Evolutionary conservation across 2,329 filamentous ascomycete genomes (phyloP).

Genomic region (Penicillium capsulatum): DNA sequence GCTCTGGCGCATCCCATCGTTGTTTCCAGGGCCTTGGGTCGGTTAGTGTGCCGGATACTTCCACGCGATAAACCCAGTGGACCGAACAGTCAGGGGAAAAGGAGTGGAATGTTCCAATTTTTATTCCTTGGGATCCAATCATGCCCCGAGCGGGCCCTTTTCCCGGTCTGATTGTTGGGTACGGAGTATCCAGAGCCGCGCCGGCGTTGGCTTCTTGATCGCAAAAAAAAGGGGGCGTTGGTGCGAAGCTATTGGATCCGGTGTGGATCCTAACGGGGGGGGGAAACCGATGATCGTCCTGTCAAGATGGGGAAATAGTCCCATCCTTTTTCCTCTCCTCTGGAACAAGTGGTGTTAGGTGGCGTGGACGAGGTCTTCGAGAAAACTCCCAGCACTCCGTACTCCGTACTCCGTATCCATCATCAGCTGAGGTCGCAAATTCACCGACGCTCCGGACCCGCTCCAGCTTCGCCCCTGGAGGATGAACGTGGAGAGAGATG

Average conservation of each 20-base stretch:
- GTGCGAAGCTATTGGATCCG: constrained; percentile 10
- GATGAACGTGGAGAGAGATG: too few species aligned
- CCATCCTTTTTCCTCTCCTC: not conserved
- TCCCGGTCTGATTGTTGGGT: not conserved
- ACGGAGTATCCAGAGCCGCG: not conserved
- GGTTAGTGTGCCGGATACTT: constrained; percentile 8
- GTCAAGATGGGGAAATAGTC: constrained; percentile 3
- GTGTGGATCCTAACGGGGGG: constrained; percentile 2
- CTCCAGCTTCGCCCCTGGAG: constrained; percentile 9
- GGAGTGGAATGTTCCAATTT: too few species aligned
- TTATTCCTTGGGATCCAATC: too few species aligned
- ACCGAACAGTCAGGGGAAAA: too few species aligned
- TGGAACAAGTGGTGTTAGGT: too few species aligned
- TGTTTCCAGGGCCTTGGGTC: constrained; percentile 13
- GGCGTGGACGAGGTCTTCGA: constrained; percentile 14
- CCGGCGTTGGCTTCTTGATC: too few species aligned
- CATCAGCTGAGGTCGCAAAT: constrained; percentile 24
- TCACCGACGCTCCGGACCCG: constrained; percentile 25
- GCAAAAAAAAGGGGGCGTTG: constrained; percentile 7
- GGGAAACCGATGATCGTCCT: constrained; percentile 18
- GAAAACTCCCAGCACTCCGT: too few species aligned
- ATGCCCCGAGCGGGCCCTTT: too few species aligned
- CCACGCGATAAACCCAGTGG: too few species aligned
- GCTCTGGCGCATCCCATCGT: constrained; percentile 3
- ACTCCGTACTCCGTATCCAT: too few species aligned